phyloP scores from a whole-genome alignment of 352 stramenopile species.

The Globisporangium cederbergense region DNA sequence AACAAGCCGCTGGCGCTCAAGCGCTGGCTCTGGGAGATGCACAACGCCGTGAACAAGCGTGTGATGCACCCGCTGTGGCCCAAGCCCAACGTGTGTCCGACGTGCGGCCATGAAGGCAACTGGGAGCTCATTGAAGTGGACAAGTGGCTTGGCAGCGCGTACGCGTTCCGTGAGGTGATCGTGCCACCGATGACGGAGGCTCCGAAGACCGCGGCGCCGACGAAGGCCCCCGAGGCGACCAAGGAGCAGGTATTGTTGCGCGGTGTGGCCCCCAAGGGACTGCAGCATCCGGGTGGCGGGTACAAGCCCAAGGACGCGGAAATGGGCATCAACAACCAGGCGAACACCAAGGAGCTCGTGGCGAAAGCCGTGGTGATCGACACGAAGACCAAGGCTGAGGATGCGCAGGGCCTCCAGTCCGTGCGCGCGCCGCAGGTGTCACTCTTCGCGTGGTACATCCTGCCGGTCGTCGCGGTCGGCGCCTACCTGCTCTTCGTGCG shows the following conservation, averaged over 20 bases:
- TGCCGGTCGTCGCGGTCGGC: conserved; percentile 60
- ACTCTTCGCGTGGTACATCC: conserved; percentile 78
- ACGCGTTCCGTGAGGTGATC: conserved; percentile 55
- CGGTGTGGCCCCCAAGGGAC: conserved; percentile 1
- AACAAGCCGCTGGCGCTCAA: conserved; percentile 67
- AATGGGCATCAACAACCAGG: conserved; percentile 57
- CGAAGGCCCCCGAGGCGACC: conserved; percentile 2
- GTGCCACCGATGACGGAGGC: conserved; percentile 29
- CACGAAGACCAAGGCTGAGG: conserved; percentile 26
- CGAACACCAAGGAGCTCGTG: conserved; percentile 51
- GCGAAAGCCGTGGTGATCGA: conserved; percentile 23
- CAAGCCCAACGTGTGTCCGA: conserved; percentile 68
- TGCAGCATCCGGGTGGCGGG: conserved; percentile 11
- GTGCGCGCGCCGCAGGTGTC: conserved; percentile 54
- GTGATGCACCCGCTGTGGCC: conserved; percentile 73
- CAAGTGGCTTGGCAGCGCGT: conserved; percentile 68
- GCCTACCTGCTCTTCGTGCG: conserved; percentile 67
- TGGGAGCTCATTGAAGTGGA: conserved; percentile 74
- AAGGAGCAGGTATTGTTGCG: conserved; percentile 17
- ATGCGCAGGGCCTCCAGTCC: conserved; percentile 36
- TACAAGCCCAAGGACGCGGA: conserved; percentile 71
- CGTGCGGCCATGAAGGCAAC: conserved; percentile 50
- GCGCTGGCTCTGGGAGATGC: conserved; percentile 81
- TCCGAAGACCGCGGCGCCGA: conserved; percentile 12
- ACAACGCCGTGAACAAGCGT: conserved; percentile 83